phyloP scores from a whole-genome alignment of 2,329 filamentous ascomycete species.

The Trichoderma sp. region DNA sequence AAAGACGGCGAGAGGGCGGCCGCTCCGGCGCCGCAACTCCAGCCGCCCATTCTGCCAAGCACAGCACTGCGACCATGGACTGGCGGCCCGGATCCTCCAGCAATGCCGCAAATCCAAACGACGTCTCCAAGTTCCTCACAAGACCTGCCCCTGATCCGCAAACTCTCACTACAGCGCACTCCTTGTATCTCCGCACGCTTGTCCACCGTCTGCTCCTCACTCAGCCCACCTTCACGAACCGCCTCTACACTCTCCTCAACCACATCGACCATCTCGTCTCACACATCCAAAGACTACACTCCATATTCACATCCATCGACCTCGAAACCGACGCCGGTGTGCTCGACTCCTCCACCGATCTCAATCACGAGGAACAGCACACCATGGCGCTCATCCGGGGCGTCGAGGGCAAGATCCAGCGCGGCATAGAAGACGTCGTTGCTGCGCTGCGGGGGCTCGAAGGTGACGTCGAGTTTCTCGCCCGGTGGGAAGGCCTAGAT shows the following conservation, averaged over 20 bases:
- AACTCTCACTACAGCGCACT: constrained; percentile 75
- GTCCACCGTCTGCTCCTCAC: constrained; percentile 64
- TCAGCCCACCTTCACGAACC: constrained; percentile 58
- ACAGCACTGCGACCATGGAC: not conserved
- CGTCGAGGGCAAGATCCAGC: constrained; percentile 62
- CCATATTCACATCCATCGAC: constrained; percentile 73
- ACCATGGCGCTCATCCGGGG: constrained; percentile 62
- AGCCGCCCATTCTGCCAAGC: constrained; percentile 13
- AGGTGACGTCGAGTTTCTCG: constrained; percentile 43
- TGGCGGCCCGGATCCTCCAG: constrained; percentile 12
- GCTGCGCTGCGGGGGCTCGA: constrained; percentile 48
- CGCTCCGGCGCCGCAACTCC: constrained; percentile 28
- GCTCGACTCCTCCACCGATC: constrained; percentile 69
- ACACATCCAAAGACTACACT: constrained; percentile 70
- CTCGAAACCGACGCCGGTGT: constrained; percentile 80
- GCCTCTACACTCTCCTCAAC: constrained; percentile 63
- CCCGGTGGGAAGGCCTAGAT: constrained; percentile 40
- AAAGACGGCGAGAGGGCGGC: constrained; percentile 28
- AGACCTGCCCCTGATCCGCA: constrained; percentile 68
- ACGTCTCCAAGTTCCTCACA: not conserved
- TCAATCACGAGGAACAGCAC: constrained; percentile 68
- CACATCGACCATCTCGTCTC: constrained; percentile 80
- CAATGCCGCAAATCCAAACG: not conserved
- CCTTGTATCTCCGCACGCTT: constrained; percentile 69
- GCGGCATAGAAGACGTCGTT: constrained; percentile 65